Conservation (phyloP, 345 rosid species). For the Syzygium aqueum region DNA sequence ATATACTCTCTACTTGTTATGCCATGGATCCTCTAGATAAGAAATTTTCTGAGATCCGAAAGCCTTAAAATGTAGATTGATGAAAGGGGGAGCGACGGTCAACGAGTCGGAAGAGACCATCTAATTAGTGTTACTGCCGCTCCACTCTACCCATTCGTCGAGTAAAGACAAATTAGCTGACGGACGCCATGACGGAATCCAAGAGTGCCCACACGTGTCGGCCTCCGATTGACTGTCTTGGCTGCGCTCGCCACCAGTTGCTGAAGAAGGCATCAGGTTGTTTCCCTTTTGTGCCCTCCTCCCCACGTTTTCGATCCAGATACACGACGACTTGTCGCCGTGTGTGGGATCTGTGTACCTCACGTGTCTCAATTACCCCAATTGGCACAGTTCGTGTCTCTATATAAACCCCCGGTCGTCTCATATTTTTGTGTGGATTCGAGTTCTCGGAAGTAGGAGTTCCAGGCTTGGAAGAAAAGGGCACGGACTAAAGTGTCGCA, state of each 20-base stretch:
- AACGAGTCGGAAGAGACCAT: neutral
- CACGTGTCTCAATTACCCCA: neutral
- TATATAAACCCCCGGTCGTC: neutral
- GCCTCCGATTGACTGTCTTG: neutral
- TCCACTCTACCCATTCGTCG: rapidly evolving
- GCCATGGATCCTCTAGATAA: neutral
- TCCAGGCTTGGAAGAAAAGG: neutral
- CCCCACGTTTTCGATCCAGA: neutral
- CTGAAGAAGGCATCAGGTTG: neutral
- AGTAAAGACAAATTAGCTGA: neutral
- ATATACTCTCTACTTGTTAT: rapidly evolving
- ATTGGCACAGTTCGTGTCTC: neutral
- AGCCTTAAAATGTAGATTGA: neutral
- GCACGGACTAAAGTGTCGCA: neutral
- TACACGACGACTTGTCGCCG: neutral
- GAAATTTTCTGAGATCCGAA: neutral
- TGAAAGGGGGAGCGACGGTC: neutral
- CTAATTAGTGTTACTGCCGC: neutral
- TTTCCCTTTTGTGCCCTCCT: neutral
- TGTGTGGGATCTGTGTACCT: neutral
- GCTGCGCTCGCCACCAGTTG: neutral
- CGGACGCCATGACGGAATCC: conserved; percentile 3
- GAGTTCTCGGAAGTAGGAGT: neutral
- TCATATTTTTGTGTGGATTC: neutral
- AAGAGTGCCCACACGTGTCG: neutral